Percentiles rank a stretch among this genome's conserved stretches.
Conservation (phyloP, 179 eudicot genomes). For the Silene noctiflora region DNA sequence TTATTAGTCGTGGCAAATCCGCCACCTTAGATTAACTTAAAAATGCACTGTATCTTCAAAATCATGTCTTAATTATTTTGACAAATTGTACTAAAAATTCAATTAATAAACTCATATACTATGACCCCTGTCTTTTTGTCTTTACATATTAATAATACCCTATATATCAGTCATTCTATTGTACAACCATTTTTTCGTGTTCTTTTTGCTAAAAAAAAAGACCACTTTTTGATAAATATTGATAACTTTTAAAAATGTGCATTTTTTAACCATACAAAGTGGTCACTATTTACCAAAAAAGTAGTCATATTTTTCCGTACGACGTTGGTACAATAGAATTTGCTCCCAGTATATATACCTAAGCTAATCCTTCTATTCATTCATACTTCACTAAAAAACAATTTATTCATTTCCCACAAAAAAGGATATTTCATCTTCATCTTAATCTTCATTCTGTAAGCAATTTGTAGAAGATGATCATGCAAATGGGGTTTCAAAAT, state of each 20-base stretch:
- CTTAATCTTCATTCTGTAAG: background rate
- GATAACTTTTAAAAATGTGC: no score
- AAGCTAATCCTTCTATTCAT: constrained; percentile 13
- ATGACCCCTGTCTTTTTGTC: constrained; percentile 26
- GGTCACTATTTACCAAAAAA: no score
- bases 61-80: background rate
- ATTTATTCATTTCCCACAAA: background rate
- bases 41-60: constrained; percentile 14
- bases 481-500: constrained; percentile 28
- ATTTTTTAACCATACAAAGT: no score
- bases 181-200: no score
- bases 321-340: no score
- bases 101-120: constrained; percentile 16
- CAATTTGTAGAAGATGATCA: constrained; percentile 11
- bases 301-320: no score
- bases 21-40: constrained; percentile 22
- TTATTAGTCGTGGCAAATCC: constrained; percentile 10
- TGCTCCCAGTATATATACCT: constrained; percentile 5
- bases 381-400: background rate
- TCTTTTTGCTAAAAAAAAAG: no score
- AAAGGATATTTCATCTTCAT: background rate
- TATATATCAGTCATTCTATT: background rate
- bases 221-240: no score
- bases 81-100: constrained; percentile 10
- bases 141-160: constrained; percentile 7